These are phyloP conservation scores for Emergomyces orientalis DNA, from an alignment of 2,329 filamentous ascomycete species.

Conservation along the genomic window DNA sequence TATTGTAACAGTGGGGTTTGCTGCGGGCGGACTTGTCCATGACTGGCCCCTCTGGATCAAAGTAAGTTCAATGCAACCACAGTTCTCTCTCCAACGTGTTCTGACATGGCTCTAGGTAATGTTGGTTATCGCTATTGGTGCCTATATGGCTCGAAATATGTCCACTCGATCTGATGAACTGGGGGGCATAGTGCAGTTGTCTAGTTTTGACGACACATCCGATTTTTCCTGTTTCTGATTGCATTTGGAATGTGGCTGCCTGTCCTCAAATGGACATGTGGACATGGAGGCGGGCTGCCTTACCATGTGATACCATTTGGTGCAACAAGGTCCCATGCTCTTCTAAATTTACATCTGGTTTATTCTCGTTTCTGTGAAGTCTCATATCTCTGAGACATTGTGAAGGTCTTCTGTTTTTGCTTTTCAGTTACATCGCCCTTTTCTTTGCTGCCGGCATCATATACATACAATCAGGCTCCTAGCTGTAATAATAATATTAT, in stretches of 20 bases:
- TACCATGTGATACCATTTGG: background rate
- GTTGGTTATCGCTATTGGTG: background rate
- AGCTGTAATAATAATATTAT: too few species aligned
- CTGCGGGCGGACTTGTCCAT: too few species aligned
- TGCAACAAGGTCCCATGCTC: background rate
- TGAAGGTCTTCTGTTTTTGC: too few species aligned
- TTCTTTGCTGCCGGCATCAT: too few species aligned
- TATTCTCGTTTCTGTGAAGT: too few species aligned
- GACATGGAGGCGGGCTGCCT: too few species aligned
- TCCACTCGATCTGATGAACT: background rate
- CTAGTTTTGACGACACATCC: background rate
- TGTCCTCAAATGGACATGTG: too few species aligned
- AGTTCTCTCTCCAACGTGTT: background rate
- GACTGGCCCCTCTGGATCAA: too few species aligned
- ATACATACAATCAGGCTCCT: too few species aligned
- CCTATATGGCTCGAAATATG: background rate
- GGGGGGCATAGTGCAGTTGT: background rate
- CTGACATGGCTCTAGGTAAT: background rate
- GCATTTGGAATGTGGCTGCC: background rate
- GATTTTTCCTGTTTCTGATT: background rate
- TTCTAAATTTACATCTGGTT: background rate
- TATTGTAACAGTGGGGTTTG: too few species aligned
- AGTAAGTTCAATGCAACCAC: background rate
- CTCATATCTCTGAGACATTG: too few species aligned
- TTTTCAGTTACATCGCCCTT: too few species aligned